These are phyloP conservation scores for Hanseniaspora uvarum DNA, from an alignment of 1,139 yeast genomes.

Conservation along the genomic window DNA sequence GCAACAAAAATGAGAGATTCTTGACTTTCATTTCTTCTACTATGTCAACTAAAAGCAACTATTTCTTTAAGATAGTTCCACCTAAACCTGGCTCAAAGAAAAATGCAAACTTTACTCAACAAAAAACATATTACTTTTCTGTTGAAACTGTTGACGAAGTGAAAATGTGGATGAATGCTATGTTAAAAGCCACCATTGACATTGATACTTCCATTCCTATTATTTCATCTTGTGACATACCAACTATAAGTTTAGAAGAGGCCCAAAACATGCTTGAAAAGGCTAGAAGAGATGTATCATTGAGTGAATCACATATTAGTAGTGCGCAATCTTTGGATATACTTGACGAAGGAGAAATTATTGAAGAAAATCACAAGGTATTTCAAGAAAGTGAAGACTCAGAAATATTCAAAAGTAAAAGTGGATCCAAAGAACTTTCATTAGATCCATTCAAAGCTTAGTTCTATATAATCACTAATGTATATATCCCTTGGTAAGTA, in stretches of 20 bases:
- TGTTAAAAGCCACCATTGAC: constrained; percentile 93
- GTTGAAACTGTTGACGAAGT: constrained; percentile 84
- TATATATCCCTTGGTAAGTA: not conserved
- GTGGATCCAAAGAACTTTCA: not conserved
- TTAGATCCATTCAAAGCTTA: not conserved
- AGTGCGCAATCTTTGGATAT: not conserved
- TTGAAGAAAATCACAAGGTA: not conserved
- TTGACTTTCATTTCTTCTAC: constrained; percentile 84
- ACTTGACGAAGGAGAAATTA: not conserved
- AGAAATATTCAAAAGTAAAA: not conserved
- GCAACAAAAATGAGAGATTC: constrained; percentile 60
- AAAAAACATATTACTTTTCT: constrained; percentile 90
- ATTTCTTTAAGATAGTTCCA: constrained; percentile 84
- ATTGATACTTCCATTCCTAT: constrained; percentile 88
- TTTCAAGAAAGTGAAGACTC: not conserved
- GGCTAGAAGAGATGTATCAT: constrained; percentile 62
- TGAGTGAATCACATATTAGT: constrained; percentile 36
- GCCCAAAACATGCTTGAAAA: constrained; percentile 81
- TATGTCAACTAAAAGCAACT: constrained; percentile 77
- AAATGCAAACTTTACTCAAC: constrained; percentile 92
- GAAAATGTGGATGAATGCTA: constrained; percentile 91
- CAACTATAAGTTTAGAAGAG: constrained; percentile 74
- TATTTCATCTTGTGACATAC: constrained; percentile 88
- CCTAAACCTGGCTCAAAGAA: constrained; percentile 97
- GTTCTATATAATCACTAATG: not conserved